A percentile compares a stretch with the other conserved stretches of the same genome.
phyloP scores from a whole-genome alignment of 163 green algal species.

The Prototheca cutis region DNA sequence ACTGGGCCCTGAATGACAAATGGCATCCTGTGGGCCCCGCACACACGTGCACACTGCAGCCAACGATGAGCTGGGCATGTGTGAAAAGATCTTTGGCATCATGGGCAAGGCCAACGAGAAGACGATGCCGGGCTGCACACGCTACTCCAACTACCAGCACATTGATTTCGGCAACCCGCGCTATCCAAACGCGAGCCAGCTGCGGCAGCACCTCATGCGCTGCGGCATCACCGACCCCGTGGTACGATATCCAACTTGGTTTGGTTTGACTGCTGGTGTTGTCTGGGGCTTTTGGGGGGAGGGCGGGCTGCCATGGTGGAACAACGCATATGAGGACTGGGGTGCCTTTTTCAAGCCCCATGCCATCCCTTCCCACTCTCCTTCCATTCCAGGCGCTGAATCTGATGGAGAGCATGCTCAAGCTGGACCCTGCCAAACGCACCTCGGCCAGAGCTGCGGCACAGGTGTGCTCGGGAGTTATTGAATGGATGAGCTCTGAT shows the following conservation, averaged over 20 bases:
- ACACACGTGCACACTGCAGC: conserved; percentile 37
- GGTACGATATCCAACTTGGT: no score
- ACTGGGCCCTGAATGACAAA: no score
- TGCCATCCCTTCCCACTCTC: neutral
- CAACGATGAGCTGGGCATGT: conserved; percentile 65
- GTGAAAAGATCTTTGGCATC: conserved; percentile 64
- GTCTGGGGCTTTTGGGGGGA: neutral
- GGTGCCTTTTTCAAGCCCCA: neutral
- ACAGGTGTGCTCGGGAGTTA: no score
- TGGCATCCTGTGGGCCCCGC: no score
- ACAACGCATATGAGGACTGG: no score
- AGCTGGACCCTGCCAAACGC: conserved; percentile 51
- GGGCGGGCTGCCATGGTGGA: no score
- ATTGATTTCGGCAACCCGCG: conserved; percentile 3
- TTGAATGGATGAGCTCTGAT: no score
- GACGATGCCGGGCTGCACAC: conserved; percentile 54
- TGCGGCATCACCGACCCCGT: neutral
- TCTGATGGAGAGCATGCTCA: conserved; percentile 59
- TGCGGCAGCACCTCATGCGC: conserved; percentile 17
- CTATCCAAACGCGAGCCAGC: conserved; percentile 5
- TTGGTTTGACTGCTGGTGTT: no score
- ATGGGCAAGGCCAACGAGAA: conserved; percentile 58
- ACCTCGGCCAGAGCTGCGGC: conserved; percentile 36
- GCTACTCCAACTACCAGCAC: conserved; percentile 7
- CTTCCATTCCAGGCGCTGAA: conserved; percentile 29